These are phyloP conservation scores for Pisolithus sp. DNA, from an alignment of 768 basidiomycete species.

Conservation along the genomic window DNA sequence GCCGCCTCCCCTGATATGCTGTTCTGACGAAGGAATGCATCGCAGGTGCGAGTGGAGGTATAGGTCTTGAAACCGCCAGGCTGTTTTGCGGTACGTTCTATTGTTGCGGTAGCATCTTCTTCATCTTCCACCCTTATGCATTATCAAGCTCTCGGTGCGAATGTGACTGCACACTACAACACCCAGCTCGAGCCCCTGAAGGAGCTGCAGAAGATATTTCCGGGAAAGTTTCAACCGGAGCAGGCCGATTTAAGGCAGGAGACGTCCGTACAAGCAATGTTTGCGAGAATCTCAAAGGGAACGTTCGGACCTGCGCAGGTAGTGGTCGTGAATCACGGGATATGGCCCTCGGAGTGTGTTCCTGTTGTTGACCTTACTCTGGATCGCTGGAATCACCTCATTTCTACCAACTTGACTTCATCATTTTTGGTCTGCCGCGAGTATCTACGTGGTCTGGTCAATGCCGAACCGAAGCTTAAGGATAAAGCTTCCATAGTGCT, in stretches of 20 bases:
- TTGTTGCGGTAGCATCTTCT: background rate
- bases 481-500: constrained; percentile 56
- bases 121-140: background rate
- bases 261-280: constrained; percentile 44
- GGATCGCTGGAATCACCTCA: constrained; percentile 55
- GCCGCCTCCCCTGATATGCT: background rate
- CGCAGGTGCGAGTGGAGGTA: constrained; percentile 69
- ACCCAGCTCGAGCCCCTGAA: constrained; percentile 39
- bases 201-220: constrained; percentile 34
- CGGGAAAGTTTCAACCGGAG: constrained; percentile 24
- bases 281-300: constrained; percentile 31
- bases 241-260: constrained; percentile 61
- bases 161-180: constrained; percentile 69
- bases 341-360: constrained; percentile 38
- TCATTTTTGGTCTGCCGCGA: constrained; percentile 63
- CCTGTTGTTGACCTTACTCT: constrained; percentile 54
- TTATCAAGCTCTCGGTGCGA: constrained; percentile 56
- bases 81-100: constrained; percentile 46
- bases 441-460: constrained; percentile 44
- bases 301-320: constrained; percentile 51
- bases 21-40: background rate
- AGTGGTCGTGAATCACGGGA: constrained; percentile 56
- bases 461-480: constrained; percentile 34
- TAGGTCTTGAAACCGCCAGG: constrained; percentile 57
- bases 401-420: constrained; percentile 59